phyloP scores from a whole-genome alignment of 2,329 filamentous ascomycete genomes.

The Byssoonygena ceratinophila region DNA sequence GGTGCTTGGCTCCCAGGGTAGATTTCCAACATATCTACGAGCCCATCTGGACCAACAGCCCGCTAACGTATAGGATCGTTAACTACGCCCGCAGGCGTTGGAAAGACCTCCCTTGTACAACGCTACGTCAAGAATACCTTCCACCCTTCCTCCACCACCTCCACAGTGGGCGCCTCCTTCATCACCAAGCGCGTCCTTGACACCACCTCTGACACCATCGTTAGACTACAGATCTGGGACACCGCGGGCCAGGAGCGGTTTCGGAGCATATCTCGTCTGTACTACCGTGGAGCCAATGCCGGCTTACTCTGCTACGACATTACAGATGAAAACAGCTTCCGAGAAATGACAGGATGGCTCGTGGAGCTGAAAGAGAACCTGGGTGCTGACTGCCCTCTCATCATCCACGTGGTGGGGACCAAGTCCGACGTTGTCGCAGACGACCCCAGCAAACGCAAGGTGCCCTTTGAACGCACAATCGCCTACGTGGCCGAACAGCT shows the following conservation, averaged over 20 bases:
- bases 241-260: conserved; percentile 98
- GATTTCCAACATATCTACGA: too few relatives aligned
- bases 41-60: too few relatives aligned
- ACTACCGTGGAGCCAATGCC: conserved; percentile 95
- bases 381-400: conserved; percentile 85
- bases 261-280: conserved; percentile 96
- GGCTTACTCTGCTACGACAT: conserved; percentile 98
- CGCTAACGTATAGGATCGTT: too few relatives aligned
- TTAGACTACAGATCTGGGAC: conserved; percentile 99
- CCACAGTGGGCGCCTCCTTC: conserved; percentile 98
- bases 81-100: too few relatives aligned
- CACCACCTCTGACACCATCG: conserved; percentile 98
- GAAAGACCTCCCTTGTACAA: conserved; percentile 99
- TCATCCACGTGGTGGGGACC: conserved; percentile 99
- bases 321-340: conserved; percentile 98
- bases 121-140: conserved; percentile 99
- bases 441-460: conserved; percentile 66
- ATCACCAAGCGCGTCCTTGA: conserved; percentile 87
- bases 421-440: conserved; percentile 88
- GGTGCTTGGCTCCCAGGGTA: too few relatives aligned
- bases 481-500: conserved; percentile 90
- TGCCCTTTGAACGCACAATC: conserved; percentile 91
- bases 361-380: conserved; percentile 96
- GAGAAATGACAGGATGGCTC: conserved; percentile 97
- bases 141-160: conserved; percentile 99